Evolutionary conservation across 2,329 filamentous ascomycete genomes (phyloP).

Genomic region (Annulohypoxylon truncatum): DNA sequence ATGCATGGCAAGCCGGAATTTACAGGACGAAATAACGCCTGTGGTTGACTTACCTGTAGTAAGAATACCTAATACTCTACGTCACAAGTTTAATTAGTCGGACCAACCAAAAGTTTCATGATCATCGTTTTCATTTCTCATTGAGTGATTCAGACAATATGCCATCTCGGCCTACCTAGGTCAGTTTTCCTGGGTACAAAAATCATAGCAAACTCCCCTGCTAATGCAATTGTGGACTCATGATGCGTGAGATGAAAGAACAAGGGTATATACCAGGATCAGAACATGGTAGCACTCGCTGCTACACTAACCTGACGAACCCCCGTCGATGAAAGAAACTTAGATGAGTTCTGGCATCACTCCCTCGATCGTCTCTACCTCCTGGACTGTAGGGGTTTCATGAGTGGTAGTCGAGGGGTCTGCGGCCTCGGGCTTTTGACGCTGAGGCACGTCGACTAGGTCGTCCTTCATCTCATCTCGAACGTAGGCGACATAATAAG

Average conservation of each 20-base stretch:
- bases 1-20: no score
- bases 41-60: no score
- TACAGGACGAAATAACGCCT: no score
- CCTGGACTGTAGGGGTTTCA: constrained; percentile 31
- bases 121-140: constrained; percentile 20
- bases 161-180: constrained; percentile 5
- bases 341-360: constrained; percentile 38
- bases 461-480: constrained; percentile 71
- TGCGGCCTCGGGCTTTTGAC: constrained; percentile 37
- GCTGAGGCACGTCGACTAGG: constrained; percentile 60
- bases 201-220: constrained; percentile 30
- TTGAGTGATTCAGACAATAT: not conserved
- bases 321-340: constrained; percentile 19
- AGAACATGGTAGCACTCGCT: not conserved
- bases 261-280: constrained; percentile 24
- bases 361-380: constrained; percentile 48
- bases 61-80: not conserved
- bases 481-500: constrained; percentile 88
- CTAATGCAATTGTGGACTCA: constrained; percentile 25
- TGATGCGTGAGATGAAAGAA: constrained; percentile 1
- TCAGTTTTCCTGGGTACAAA: constrained; percentile 16
- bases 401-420: constrained; percentile 5
- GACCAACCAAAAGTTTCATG: not conserved
- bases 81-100: not conserved
- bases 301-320: constrained; percentile 1